These are phyloP conservation scores for Musa itinerans DNA, from an alignment of 176 grass and related monocot genomes.

Conservation along the genomic window DNA sequence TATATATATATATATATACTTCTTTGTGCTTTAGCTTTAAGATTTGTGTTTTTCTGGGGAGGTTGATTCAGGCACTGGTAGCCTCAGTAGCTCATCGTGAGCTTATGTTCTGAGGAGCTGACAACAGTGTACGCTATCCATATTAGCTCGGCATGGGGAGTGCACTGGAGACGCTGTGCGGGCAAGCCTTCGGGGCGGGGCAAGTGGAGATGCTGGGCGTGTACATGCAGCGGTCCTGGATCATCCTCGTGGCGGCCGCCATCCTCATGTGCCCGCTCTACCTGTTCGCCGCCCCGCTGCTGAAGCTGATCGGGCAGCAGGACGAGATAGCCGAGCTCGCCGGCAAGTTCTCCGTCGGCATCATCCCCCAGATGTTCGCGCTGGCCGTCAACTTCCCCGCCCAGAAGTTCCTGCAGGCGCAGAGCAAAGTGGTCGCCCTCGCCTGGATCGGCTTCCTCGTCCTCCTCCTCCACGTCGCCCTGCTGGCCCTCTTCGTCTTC, in stretches of 20 bases:
- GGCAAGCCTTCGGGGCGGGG: conserved; percentile 32
- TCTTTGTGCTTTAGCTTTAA: too few relatives aligned
- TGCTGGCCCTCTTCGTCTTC: conserved; percentile 26
- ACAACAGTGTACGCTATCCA: too few relatives aligned
- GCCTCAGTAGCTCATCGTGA: too few relatives aligned
- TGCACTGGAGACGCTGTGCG: conserved; percentile 13
- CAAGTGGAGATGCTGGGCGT: conserved; percentile 52
- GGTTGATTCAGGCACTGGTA: too few relatives aligned
- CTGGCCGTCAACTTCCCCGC: conserved; percentile 60
- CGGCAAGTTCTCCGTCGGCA: conserved; percentile 25
- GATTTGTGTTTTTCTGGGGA: too few relatives aligned
- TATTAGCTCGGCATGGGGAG: conserved; percentile 14
- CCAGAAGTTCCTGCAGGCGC: conserved; percentile 64
- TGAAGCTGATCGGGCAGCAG: conserved; percentile 36
- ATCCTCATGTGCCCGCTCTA: conserved; percentile 31
- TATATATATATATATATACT: too few relatives aligned
- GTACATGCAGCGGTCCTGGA: conserved; percentile 55
- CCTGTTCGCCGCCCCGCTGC: conserved; percentile 35
- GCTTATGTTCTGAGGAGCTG: too few relatives aligned
- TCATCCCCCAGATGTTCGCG: conserved; percentile 47
- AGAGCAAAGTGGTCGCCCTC: conserved; percentile 41
- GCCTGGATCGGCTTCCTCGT: conserved; percentile 34
- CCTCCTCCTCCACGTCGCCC: background rate
- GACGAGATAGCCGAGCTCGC: conserved; percentile 25
- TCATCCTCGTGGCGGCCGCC: conserved; percentile 24